These are phyloP conservation scores for Rhodotorula sp. DNA, from an alignment of 1,284 basidiomycete genomes.

Conservation along the genomic window DNA sequence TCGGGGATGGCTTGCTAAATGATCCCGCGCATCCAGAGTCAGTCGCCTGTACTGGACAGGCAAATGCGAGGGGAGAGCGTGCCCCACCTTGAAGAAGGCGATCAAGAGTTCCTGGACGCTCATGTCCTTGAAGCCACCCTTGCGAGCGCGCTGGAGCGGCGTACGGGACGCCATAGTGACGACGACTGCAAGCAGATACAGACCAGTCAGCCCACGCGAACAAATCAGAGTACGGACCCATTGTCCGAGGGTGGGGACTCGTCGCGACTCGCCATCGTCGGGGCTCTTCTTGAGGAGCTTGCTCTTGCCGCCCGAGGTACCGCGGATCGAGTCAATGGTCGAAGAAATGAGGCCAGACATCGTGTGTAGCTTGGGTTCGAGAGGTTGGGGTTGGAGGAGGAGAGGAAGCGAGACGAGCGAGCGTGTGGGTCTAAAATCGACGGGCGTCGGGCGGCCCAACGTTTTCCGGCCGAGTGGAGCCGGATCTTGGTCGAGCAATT, in stretches of 20 bases:
- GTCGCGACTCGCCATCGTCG: constrained; percentile 35
- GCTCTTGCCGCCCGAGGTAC: constrained; percentile 23
- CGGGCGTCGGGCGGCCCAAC: not conserved
- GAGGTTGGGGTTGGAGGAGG: not conserved
- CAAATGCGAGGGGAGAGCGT: constrained; percentile 35
- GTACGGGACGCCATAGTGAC: constrained; percentile 75
- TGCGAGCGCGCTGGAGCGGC: constrained; percentile 67
- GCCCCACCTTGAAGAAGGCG: constrained; percentile 65
- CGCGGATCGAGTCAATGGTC: constrained; percentile 33
- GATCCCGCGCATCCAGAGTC: constrained; percentile 20
- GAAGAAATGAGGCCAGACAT: constrained; percentile 26
- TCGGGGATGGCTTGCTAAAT: constrained; percentile 62
- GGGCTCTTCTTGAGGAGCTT: constrained; percentile 38
- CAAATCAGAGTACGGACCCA: not conserved
- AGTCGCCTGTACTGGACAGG: constrained; percentile 1
- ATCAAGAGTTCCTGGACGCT: constrained; percentile 69
- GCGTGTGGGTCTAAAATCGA: not conserved
- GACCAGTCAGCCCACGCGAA: too few relatives aligned
- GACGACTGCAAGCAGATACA: constrained; percentile 56
- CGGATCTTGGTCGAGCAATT: not conserved
- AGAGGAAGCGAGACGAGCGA: too few relatives aligned
- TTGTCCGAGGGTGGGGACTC: not conserved
- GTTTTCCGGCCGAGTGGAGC: not conserved
- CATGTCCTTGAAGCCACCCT: constrained; percentile 75
- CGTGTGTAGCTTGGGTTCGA: not conserved